phyloP scores from a whole-genome alignment of 148 eudicot species.

The Rhododendron vialii region DNA sequence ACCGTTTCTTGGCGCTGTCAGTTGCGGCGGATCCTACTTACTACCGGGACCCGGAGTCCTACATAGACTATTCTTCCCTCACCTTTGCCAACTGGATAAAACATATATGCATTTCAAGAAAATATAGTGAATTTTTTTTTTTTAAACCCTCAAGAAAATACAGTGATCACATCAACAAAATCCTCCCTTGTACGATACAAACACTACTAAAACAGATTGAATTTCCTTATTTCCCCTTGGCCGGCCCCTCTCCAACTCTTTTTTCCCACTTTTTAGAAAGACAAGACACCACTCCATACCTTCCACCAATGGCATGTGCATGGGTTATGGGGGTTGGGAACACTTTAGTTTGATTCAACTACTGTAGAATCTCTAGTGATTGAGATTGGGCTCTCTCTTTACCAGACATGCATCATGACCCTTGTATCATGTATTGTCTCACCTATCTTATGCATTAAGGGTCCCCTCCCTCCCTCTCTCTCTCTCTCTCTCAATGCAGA shows the following conservation, averaged over 20 bases:
- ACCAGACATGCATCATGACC: conserved; percentile 72
- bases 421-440: conserved; percentile 72
- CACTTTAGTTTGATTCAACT: conserved; percentile 19
- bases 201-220: not conserved
- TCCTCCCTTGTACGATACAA: not conserved
- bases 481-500: too few relatives aligned
- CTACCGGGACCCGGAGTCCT: too few relatives aligned
- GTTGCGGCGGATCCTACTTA: too few relatives aligned
- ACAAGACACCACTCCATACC: conserved; percentile 22
- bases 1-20: too few relatives aligned
- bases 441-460: conserved; percentile 27
- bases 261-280: not conserved
- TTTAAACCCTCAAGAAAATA: not conserved
- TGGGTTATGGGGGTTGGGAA: conserved; percentile 19
- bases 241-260: not conserved
- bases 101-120: too few relatives aligned
- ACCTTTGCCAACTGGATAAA: too few relatives aligned
- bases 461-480: conserved; percentile 12
- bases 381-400: conserved; percentile 47
- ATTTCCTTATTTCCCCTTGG: not conserved
- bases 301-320: conserved; percentile 22
- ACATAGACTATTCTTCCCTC: too few relatives aligned
- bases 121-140: too few relatives aligned
- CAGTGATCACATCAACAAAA: not conserved
- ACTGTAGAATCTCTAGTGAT: conserved; percentile 31